phyloP scores from a whole-genome alignment of 164 flowering plant genomes.

The Umbilicus rupestris region DNA sequence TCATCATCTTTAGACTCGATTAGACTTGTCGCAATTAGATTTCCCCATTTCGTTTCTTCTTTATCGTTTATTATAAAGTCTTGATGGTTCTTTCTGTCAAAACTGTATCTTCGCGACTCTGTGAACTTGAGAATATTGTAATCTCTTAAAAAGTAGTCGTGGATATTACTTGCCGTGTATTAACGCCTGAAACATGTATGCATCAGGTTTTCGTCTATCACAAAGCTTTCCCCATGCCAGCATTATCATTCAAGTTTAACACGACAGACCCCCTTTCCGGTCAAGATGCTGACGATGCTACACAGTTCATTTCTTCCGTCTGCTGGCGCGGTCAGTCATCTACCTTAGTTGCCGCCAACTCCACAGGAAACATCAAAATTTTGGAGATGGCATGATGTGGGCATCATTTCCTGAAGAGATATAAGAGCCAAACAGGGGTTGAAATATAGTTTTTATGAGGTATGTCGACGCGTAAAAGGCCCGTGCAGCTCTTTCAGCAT shows the following conservation, averaged over 20 bases:
- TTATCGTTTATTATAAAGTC: too few relatives aligned
- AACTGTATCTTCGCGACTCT: neutral
- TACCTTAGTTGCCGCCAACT: constrained; percentile 89
- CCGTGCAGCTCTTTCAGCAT: neutral
- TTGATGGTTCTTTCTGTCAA: neutral
- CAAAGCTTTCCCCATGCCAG: constrained; percentile 94
- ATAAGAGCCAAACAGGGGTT: neutral
- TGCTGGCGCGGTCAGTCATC: constrained; percentile 92
- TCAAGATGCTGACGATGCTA: constrained; percentile 49
- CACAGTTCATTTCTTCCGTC: constrained; percentile 81
- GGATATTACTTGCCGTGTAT: neutral
- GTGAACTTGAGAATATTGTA: neutral
- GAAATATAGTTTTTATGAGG: neutral
- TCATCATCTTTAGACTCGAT: too few relatives aligned
- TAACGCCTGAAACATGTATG: neutral
- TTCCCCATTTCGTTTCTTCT: too few relatives aligned
- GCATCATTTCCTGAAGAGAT: neutral
- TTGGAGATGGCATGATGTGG: constrained; percentile 67
- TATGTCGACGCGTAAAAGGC: neutral
- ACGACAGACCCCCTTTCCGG: constrained; percentile 55
- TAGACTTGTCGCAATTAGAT: too few relatives aligned
- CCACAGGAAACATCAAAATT: constrained; percentile 75
- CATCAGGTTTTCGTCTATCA: constrained; percentile 78
- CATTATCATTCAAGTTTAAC: constrained; percentile 64
- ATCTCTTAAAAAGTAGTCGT: neutral